phyloP scores from a whole-genome alignment of 2,329 filamentous ascomycete species.

The Venturia asperata region DNA sequence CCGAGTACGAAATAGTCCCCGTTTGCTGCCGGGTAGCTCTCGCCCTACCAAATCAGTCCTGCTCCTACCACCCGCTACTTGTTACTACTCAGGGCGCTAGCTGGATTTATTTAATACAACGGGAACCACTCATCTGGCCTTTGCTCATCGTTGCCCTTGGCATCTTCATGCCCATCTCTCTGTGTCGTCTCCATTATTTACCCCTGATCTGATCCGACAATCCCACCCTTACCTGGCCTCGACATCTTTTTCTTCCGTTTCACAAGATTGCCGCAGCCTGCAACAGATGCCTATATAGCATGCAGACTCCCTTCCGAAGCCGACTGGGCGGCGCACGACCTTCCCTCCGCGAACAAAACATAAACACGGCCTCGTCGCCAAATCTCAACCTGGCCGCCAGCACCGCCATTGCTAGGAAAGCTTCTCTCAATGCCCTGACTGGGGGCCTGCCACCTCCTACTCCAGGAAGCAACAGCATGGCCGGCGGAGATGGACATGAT shows the following conservation, averaged over 20 bases:
- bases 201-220: constrained; percentile 4
- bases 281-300: not conserved
- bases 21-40: not conserved
- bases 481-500: constrained; percentile 29
- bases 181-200: not conserved
- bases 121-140: not conserved
- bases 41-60: not conserved
- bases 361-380: constrained; percentile 37
- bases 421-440: constrained; percentile 63
- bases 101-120: not conserved
- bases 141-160: not conserved
- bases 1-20: too few relatives aligned
- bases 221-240: not conserved
- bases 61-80: not conserved
- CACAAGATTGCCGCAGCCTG: not conserved
- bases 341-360: constrained; percentile 28
- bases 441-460: constrained; percentile 23
- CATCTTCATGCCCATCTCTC: not conserved
- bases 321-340: constrained; percentile 28
- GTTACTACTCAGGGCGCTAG: not conserved
- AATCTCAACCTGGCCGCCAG: constrained; percentile 36
- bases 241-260: not conserved
- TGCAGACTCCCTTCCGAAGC: constrained; percentile 1
- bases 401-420: constrained; percentile 57
- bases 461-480: constrained; percentile 34